Evolutionary conservation across 805 yeast genomes (phyloP).

Genomic region (Nakazawaea molendinolei): DNA sequence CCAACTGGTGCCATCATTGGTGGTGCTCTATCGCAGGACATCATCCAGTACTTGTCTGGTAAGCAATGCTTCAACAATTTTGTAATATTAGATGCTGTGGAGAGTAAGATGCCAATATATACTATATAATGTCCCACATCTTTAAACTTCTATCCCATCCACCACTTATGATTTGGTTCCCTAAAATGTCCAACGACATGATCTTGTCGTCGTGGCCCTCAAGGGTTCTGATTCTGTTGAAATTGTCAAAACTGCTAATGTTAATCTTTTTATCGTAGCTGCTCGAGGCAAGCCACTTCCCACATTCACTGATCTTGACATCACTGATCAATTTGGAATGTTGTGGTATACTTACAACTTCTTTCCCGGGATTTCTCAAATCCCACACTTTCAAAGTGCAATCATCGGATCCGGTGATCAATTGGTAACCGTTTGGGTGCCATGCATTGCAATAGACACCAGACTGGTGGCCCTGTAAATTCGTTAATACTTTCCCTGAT

Average conservation of each 20-base stretch:
- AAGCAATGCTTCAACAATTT: slow-evolving; percentile 77
- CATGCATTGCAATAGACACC: slow-evolving; percentile 70
- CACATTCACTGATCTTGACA: slow-evolving; percentile 40
- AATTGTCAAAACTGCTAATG: slow-evolving; percentile 62
- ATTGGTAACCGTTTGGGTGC: slow-evolving; percentile 66
- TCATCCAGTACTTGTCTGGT: slow-evolving; percentile 66
- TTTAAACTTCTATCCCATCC: slow-evolving; percentile 86
- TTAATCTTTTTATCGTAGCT: slow-evolving; percentile 69
- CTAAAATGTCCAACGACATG: slow-evolving; percentile 54
- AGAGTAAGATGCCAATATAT: slow-evolving; percentile 74
- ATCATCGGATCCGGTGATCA: slow-evolving; percentile 85
- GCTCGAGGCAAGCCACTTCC: slow-evolving; percentile 33
- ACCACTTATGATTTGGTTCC: slow-evolving; percentile 47
- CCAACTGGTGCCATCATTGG: slow-evolving; percentile 88
- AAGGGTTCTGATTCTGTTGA: slow-evolving; percentile 51
- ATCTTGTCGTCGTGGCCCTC: slow-evolving; percentile 61
- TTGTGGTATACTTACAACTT: slow-evolving; percentile 49
- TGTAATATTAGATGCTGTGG: slow-evolving; percentile 66
- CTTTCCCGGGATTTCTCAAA: slow-evolving; percentile 40
- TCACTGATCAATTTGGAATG: slow-evolving; percentile 71
- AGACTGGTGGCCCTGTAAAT: slow-evolving; percentile 60
- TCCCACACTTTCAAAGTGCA: slow-evolving; percentile 83
- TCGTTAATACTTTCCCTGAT: slow-evolving; percentile 57
- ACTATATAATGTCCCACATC: slow-evolving; percentile 45
- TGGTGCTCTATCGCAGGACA: slow-evolving; percentile 86